Conservation (phyloP, 805 yeast species). For the Hermanozyma aechmeae region DNA sequence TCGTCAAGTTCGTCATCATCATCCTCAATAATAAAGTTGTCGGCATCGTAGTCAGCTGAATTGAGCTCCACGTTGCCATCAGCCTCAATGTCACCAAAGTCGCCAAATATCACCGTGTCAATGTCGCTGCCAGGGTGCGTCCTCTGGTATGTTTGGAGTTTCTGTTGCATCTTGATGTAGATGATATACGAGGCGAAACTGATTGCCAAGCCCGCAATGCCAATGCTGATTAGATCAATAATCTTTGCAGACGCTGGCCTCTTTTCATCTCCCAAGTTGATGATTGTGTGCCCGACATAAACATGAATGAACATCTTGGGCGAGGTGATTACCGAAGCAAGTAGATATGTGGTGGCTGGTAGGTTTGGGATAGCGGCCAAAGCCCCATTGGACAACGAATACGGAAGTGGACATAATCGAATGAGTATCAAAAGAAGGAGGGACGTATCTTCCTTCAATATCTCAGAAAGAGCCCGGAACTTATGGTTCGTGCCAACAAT, state of each 20-base stretch:
- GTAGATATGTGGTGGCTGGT: slow-evolving; percentile 46
- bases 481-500: slow-evolving; percentile 53
- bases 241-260: slow-evolving; percentile 41
- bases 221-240: slow-evolving; percentile 55
- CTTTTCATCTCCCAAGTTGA: slow-evolving; percentile 50
- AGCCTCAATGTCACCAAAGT: slow-evolving; percentile 27
- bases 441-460: slow-evolving; percentile 58
- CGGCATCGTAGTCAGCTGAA: slow-evolving; percentile 29
- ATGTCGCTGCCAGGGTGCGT: slow-evolving; percentile 9
- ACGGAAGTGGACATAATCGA: slow-evolving; percentile 87
- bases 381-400: slow-evolving; percentile 87
- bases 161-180: slow-evolving; percentile 43
- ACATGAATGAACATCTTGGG: slow-evolving; percentile 75
- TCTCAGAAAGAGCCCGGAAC: slow-evolving; percentile 66
- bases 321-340: slow-evolving; percentile 67
- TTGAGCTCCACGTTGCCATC: slow-evolving; percentile 24
- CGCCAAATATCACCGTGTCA: slow-evolving; percentile 29
- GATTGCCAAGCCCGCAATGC: slow-evolving; percentile 47
- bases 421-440: slow-evolving; percentile 61
- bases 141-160: slow-evolving; percentile 22
- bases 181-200: slow-evolving; percentile 56
- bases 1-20: slow-evolving; percentile 23
- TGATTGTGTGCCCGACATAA: slow-evolving; percentile 70
- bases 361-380: slow-evolving; percentile 81
- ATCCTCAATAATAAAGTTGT: slow-evolving; percentile 31